Conservation (phyloP, 495 filamentous ascomycete genomes). For the Patellaria atrata region DNA sequence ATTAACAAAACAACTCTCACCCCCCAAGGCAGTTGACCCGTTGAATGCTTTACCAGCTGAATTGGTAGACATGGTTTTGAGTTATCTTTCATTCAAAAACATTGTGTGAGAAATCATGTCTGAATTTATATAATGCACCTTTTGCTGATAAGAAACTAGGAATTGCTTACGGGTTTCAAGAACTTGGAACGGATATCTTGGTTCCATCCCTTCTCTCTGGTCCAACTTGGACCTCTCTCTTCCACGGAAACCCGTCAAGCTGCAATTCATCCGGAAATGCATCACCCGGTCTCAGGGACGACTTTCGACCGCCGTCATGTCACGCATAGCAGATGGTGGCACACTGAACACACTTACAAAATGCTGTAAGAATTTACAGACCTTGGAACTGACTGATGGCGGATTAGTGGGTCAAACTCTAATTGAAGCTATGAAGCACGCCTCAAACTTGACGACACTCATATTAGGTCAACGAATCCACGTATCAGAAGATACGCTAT, state of each 20-base stretch:
- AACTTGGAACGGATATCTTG: slow-evolving; percentile 36
- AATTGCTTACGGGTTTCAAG: slow-evolving; percentile 39
- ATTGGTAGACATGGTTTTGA: slow-evolving; percentile 23
- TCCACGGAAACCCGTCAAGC: slow-evolving; percentile 29
- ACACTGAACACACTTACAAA: slow-evolving; percentile 15
- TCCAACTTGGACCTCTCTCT: slow-evolving; percentile 36
- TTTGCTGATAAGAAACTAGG: too few species aligned
- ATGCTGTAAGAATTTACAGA: slow-evolving; percentile 15
- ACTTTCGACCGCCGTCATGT: slow-evolving; percentile 28
- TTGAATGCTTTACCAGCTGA: slow-evolving; percentile 22
- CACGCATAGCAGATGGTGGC: slow-evolving; percentile 27
- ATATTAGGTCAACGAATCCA: slow-evolving; percentile 27
- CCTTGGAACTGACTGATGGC: slow-evolving; percentile 13
- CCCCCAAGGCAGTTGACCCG: slow-evolving; percentile 24
- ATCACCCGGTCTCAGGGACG: slow-evolving; percentile 27
- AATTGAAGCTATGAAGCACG: slow-evolving; percentile 12
- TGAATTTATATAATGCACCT: too few species aligned
- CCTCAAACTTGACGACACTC: slow-evolving; percentile 30
- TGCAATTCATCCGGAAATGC: slow-evolving; percentile 30
- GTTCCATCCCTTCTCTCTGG: slow-evolving; percentile 34
- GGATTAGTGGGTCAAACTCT: slow-evolving; percentile 10
- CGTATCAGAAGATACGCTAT: slow-evolving; percentile 24
- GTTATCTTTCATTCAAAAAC: slow-evolving; percentile 21
- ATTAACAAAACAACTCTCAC: slow-evolving; percentile 24
- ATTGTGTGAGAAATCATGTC: slow-evolving; percentile 14